phyloP scores from a whole-genome alignment of 2,329 filamentous ascomycete species.

The Cladosporium sp. region DNA sequence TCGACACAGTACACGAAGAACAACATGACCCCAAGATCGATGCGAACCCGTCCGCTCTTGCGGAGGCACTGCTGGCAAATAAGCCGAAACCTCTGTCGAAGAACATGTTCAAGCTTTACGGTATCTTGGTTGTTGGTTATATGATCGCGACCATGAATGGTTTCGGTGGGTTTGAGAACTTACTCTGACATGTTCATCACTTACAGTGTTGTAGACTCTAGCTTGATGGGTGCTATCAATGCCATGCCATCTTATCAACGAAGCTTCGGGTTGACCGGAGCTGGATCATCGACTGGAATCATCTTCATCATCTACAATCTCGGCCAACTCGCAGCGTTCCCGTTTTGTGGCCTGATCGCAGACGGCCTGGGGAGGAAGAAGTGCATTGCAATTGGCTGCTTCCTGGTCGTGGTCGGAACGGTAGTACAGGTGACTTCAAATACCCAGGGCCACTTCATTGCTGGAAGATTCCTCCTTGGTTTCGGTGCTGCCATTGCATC shows the following conservation, averaged over 20 bases:
- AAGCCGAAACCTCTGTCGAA: constrained; percentile 30
- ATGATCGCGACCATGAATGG: neutral
- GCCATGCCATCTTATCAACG: constrained; percentile 47
- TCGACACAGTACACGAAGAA: neutral
- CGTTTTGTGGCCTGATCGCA: constrained; percentile 34
- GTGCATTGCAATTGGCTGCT: constrained; percentile 52
- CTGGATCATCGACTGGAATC: constrained; percentile 44
- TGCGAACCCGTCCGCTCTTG: constrained; percentile 12
- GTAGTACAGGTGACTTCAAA: constrained; percentile 46
- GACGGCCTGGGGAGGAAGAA: constrained; percentile 44
- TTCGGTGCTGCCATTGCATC: constrained; percentile 39
- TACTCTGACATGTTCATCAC: neutral
- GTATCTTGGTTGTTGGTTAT: constrained; percentile 7
- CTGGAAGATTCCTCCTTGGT: constrained; percentile 31
- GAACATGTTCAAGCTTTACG: constrained; percentile 32
- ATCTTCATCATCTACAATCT: constrained; percentile 39
- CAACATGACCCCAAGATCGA: neutral
- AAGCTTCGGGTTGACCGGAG: constrained; percentile 43
- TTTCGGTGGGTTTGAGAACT: neutral
- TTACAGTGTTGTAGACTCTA: constrained; percentile 20
- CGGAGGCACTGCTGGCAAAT: constrained; percentile 31
- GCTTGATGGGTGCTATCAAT: constrained; percentile 44
- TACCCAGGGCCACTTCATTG: constrained; percentile 48
- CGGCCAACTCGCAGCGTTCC: constrained; percentile 47
- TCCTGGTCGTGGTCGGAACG: constrained; percentile 48